phyloP scores from a whole-genome alignment of 2,329 filamentous ascomycete genomes.

The Hymenoscyphus occultus region DNA sequence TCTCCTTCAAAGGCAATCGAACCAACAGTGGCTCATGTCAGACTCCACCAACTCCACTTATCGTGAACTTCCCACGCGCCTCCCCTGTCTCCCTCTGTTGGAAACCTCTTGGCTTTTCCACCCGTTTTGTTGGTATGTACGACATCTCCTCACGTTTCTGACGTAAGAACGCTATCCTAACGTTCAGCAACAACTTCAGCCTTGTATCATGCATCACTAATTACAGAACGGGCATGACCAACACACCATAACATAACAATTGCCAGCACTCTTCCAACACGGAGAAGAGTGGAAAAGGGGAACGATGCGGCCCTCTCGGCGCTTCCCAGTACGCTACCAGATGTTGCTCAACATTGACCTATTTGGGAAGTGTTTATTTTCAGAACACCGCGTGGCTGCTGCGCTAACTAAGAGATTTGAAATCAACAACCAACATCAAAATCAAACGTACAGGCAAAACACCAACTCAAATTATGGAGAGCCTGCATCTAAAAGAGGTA shows the following conservation, averaged over 20 bases:
- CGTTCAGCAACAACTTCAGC: background rate
- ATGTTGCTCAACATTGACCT: background rate
- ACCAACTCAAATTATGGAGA: background rate
- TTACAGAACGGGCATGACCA: background rate
- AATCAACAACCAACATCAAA: background rate
- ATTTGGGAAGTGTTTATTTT: background rate
- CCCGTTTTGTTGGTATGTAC: background rate
- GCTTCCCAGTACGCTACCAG: background rate
- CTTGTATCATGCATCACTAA: constrained; percentile 1
- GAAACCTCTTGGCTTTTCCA: background rate
- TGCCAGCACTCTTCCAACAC: background rate
- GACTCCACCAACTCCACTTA: constrained; percentile 3
- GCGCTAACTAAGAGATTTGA: background rate
- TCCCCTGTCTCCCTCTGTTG: background rate
- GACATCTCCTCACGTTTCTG: constrained; percentile 4
- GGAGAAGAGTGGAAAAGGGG: background rate
- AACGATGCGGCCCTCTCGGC: background rate
- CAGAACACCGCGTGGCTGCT: background rate
- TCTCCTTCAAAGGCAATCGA: background rate
- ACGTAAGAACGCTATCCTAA: constrained; percentile 8
- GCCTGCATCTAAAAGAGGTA: background rate
- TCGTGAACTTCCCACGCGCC: background rate
- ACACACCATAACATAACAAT: background rate
- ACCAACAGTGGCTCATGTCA: background rate
- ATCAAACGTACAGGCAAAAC: background rate